phyloP scores from a whole-genome alignment of 768 basidiomycete species.

The Chlorophyllum brunneum region DNA sequence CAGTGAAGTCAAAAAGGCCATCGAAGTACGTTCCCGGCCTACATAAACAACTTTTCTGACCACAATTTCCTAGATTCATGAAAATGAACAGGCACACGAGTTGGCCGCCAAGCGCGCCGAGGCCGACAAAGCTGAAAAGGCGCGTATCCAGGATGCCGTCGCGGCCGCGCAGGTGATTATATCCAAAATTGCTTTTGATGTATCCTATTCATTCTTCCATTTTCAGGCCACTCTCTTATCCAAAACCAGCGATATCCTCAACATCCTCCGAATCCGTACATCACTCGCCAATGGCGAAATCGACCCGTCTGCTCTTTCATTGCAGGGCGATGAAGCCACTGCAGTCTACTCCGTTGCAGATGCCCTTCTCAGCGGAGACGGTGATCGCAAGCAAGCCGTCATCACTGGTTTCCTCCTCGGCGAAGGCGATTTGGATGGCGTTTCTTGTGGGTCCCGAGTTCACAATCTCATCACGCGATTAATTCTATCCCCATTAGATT shows the following conservation, averaged over 20 bases:
- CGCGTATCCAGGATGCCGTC: conserved; percentile 52
- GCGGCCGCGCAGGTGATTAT: conserved; percentile 51
- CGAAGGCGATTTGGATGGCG: conserved; percentile 55
- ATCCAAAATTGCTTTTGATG: not conserved
- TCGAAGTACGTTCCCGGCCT: conserved; percentile 55
- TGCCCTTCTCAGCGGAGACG: conserved; percentile 53
- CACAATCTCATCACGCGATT: conserved; percentile 6
- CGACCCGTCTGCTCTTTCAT: conserved; percentile 34
- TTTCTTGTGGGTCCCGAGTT: conserved; percentile 50
- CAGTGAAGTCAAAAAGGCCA: conserved; percentile 75
- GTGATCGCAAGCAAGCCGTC: conserved; percentile 43
- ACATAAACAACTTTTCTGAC: conserved; percentile 8
- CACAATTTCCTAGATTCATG: conserved; percentile 45
- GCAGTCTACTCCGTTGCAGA: conserved; percentile 53
- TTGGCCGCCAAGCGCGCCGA: conserved; percentile 51
- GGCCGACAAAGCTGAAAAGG: conserved; percentile 51
- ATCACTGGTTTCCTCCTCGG: conserved; percentile 55
- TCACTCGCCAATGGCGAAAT: conserved; percentile 42
- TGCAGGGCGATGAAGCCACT: conserved; percentile 49
- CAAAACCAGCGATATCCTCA: conserved; percentile 49
- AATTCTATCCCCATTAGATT: conserved; percentile 38
- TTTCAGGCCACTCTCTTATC: conserved; percentile 39
- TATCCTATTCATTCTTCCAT: not conserved
- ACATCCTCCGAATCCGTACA: conserved; percentile 56
- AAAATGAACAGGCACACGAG: conserved; percentile 59